A percentile compares a stretch with the other conserved stretches of the same genome.
Evolutionary conservation across 2,329 filamentous ascomycete species (phyloP).

Genomic region (Colletotrichum tropicale): DNA sequence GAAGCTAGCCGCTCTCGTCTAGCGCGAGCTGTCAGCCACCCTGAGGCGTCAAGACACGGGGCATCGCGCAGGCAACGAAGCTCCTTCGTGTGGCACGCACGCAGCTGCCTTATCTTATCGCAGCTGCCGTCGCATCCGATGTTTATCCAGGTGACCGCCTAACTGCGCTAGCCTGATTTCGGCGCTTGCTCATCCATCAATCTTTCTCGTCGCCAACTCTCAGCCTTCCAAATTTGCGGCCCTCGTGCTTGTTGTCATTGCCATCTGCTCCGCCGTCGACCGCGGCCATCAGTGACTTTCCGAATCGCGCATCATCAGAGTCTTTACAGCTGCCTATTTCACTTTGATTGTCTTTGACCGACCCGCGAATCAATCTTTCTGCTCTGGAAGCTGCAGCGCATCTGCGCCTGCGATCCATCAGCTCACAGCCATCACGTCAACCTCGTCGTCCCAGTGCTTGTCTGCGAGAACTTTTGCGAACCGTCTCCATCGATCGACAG

Average conservation of each 20-base stretch:
- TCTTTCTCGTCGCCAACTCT: conserved; percentile 15
- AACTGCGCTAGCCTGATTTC: conserved; percentile 9
- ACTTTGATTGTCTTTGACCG: neutral
- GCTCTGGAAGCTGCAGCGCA: neutral
- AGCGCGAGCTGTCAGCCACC: neutral
- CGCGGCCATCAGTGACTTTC: neutral
- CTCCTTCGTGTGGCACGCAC: neutral
- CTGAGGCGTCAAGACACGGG: neutral
- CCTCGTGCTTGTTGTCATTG: neutral
- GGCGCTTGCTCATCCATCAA: conserved; percentile 12
- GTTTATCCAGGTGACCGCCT: conserved; percentile 19
- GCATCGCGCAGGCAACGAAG: neutral
- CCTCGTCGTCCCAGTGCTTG: neutral
- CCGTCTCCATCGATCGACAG: neutral
- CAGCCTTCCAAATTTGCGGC: conserved; percentile 11
- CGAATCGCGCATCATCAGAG: neutral
- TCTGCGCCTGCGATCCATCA: neutral
- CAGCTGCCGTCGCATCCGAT: neutral
- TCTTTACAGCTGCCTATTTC: neutral
- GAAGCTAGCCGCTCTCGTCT: neutral
- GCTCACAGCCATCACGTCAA: neutral
- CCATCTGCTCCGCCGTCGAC: neutral
- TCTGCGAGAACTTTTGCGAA: neutral
- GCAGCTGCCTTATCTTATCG: neutral
- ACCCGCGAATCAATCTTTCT: neutral